These are phyloP conservation scores for Saturnispora kantuleensis DNA, from an alignment of 805 yeast species.

Conservation along the genomic window DNA sequence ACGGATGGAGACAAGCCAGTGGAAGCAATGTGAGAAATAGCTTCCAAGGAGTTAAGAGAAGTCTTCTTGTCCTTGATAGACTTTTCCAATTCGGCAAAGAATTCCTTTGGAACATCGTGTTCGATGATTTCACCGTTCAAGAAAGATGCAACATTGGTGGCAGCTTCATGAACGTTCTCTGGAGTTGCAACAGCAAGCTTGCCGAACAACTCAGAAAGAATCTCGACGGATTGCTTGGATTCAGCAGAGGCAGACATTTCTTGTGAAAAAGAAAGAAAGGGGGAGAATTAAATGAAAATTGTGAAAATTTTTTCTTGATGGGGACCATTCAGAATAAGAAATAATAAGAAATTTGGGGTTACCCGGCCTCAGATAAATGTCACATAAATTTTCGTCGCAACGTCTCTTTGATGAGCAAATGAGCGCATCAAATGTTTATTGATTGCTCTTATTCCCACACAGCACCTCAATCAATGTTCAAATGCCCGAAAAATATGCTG, in stretches of 20 bases:
- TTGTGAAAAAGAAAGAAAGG: conserved; percentile 3
- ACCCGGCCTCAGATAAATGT: conserved; percentile 1
- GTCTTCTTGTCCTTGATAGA: conserved; percentile 78
- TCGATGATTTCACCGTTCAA: conserved; percentile 95
- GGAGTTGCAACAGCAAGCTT: conserved; percentile 82
- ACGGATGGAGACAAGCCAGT: conserved; percentile 79
- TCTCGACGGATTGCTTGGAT: conserved; percentile 60
- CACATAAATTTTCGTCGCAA: background rate
- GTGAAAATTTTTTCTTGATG: conserved; percentile 1
- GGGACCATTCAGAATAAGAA: background rate
- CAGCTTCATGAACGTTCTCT: conserved; percentile 77
- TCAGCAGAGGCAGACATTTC: conserved; percentile 35
- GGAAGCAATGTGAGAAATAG: conserved; percentile 77
- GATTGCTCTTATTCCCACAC: too few species aligned
- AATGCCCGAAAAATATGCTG: too few species aligned
- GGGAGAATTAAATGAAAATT: background rate
- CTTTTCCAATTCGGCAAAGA: conserved; percentile 67
- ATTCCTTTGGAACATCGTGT: conserved; percentile 91
- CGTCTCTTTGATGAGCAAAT: background rate
- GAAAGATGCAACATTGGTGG: conserved; percentile 83
- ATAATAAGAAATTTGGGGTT: conserved; percentile 4
- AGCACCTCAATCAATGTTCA: too few species aligned
- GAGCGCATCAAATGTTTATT: too few species aligned
- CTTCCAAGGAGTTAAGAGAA: conserved; percentile 72
- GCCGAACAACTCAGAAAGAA: conserved; percentile 86